Evolutionary conservation across 2,329 filamentous ascomycete species (phyloP).

Genomic region (Tolypocladium paradoxum): DNA sequence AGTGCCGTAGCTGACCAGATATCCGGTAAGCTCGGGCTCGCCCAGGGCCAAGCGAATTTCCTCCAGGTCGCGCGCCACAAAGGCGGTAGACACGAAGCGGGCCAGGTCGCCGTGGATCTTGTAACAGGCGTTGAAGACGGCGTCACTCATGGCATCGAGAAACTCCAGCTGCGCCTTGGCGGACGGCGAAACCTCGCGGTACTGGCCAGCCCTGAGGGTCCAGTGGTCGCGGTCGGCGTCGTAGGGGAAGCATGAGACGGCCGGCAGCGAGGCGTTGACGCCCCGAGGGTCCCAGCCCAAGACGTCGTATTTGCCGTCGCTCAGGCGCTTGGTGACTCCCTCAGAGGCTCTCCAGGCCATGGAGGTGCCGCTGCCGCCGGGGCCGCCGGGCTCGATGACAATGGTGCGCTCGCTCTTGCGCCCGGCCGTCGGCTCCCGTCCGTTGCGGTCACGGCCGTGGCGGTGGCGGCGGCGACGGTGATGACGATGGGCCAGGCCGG

Average conservation of each 20-base stretch:
- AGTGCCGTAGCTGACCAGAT: constrained; percentile 40
- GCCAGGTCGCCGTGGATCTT: constrained; percentile 31
- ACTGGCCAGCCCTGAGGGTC: constrained; percentile 27
- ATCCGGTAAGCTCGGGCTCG: constrained; percentile 36
- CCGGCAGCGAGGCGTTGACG: constrained; percentile 35
- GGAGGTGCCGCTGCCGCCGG: constrained; percentile 34
- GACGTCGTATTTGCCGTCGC: constrained; percentile 32
- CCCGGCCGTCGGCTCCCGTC: constrained; percentile 9
- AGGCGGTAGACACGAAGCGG: constrained; percentile 34
- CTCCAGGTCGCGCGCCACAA: constrained; percentile 37
- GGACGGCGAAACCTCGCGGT: constrained; percentile 24
- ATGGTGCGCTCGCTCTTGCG: constrained; percentile 34
- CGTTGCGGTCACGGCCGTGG: not conserved
- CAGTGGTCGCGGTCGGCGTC: constrained; percentile 35
- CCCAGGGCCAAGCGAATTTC: constrained; percentile 33
- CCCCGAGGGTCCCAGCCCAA: constrained; percentile 46
- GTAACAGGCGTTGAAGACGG: constrained; percentile 31
- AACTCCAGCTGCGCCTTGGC: constrained; percentile 28
- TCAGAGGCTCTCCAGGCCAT: constrained; percentile 29
- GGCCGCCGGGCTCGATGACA: constrained; percentile 39
- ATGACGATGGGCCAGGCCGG: constrained; percentile 23
- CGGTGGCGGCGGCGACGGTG: constrained; percentile 2
- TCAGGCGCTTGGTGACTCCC: constrained; percentile 27
- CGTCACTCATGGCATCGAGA: constrained; percentile 34
- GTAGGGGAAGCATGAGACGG: constrained; percentile 33